Base-by-base conservation (phyloP, 176 grass and related monocot species). In the Avena sativa region DNA sequence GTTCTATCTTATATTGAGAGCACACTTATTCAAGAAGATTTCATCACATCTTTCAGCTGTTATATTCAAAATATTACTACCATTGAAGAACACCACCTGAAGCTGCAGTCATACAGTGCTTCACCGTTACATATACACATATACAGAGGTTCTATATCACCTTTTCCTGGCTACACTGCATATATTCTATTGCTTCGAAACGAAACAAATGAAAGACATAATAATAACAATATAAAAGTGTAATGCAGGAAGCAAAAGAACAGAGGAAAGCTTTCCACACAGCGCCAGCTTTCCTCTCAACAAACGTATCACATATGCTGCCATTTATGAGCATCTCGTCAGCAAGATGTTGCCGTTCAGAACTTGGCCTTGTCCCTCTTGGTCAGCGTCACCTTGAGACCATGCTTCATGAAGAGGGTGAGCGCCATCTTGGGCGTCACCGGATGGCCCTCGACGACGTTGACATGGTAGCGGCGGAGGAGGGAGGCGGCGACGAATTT, bases 321-420 rank as follows among this genome's bases (percentile, higher is more conserved):
- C 63, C 44, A 44, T 70, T 76, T 44, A 6, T 10, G 16, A 71
- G 1, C 68, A 30, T 74, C 51, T 74, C 51, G 6, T 56, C 19
- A 19, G 21, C 64, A 5, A 32, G 13, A 49, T 56, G 47, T 12
- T 17, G 57, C 5, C 15, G 70, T 44, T 91, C 77, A 91, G 82
- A 91, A 30, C 52, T 61, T 75, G 86, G 5, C 49, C 51, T 72
- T 90, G 68, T 88, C 88, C 79, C 93, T 98, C 86, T 84, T 92
- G 66, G 53, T 3, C 38, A 95, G 91, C 16, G 84, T 98, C 57
- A 95, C 96, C 91, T 91, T 92, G 56, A 98, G 90, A 0, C 96
- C 96, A 30, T 98, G 75, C 82, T 95, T 98, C 93, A 98, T 98
- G 90, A 95, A 98, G 91, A 98, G 92, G 75, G 93, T 95, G 62